These are phyloP conservation scores for Avena eriantha DNA, from an alignment of 176 grass and related monocot species.

Conservation along the genomic window DNA sequence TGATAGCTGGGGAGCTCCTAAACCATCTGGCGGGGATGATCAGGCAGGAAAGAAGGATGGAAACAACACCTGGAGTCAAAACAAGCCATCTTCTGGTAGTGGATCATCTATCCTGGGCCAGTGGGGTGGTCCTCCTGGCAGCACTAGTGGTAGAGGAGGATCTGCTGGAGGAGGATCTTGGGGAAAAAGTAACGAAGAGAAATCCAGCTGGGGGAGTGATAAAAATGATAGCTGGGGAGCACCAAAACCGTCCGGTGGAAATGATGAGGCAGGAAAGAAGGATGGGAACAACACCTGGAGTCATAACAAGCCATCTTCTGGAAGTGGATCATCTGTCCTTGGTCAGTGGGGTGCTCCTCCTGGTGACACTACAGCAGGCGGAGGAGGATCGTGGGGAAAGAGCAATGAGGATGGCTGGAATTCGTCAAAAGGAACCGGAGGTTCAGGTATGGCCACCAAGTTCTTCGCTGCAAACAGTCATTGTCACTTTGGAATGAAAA, in stretches of 20 bases:
- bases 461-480: background rate
- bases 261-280: constrained; percentile 36
- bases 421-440: background rate
- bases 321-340: constrained; percentile 24
- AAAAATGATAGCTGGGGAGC: constrained; percentile 47
- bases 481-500: background rate
- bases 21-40: constrained; percentile 37
- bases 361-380: background rate
- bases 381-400: constrained; percentile 45
- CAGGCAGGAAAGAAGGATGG: constrained; percentile 39
- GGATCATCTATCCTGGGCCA: constrained; percentile 37
- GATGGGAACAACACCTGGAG: constrained; percentile 39
- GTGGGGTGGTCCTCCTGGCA: constrained; percentile 36
- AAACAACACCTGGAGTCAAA: constrained; percentile 40
- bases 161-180: background rate
- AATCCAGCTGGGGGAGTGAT: constrained; percentile 43
- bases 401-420: constrained; percentile 46
- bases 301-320: constrained; percentile 36
- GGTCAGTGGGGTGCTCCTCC: constrained; percentile 44
- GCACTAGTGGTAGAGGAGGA: background rate
- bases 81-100: constrained; percentile 29
- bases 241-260: constrained; percentile 30
- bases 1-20: constrained; percentile 39
- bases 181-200: constrained; percentile 5
- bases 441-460: background rate